Evolutionary conservation across 768 basidiomycete species (phyloP).

Genomic region (Mycena filopes): DNA sequence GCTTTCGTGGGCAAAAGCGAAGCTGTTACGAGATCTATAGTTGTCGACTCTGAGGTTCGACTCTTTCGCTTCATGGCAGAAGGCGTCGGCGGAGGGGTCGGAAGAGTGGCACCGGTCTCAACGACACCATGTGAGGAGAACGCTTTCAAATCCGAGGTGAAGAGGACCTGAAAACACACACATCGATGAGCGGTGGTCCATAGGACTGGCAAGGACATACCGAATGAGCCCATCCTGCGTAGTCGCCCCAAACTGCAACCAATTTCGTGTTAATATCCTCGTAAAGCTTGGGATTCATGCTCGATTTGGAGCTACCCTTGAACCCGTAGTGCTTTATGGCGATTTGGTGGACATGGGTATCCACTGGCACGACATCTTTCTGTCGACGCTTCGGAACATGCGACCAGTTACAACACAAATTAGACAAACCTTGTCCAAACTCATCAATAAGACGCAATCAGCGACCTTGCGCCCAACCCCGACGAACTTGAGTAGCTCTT

Average conservation of each 20-base stretch:
- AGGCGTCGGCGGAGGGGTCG: constrained; percentile 42
- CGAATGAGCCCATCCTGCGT: constrained; percentile 93
- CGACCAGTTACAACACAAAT: not conserved
- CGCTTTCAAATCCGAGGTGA: constrained; percentile 77
- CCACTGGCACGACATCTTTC: constrained; percentile 91
- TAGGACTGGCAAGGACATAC: constrained; percentile 50
- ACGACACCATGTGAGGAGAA: constrained; percentile 69
- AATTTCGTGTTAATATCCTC: constrained; percentile 75
- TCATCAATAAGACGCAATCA: constrained; percentile 94
- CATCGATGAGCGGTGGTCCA: not conserved
- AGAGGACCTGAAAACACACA: constrained; percentile 65
- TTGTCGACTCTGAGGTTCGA: not conserved
- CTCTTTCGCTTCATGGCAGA: constrained; percentile 47
- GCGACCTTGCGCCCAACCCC: constrained; percentile 98
- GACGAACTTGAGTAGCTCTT: constrained; percentile 81
- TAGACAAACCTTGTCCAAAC: constrained; percentile 79
- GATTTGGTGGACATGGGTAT: constrained; percentile 95
- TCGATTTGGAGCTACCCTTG: constrained; percentile 58
- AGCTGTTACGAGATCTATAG: constrained; percentile 6
- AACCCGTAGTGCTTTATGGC: constrained; percentile 82
- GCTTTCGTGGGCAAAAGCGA: constrained; percentile 53
- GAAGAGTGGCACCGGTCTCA: constrained; percentile 38
- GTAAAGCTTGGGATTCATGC: constrained; percentile 83
- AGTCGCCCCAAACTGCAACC: constrained; percentile 76
- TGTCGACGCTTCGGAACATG: constrained; percentile 41